Evolutionary conservation across 257 asterid species (phyloP), one percentile per base, ranked within the genome.

Genomic region (Paraleonurus japonicus): DNA sequence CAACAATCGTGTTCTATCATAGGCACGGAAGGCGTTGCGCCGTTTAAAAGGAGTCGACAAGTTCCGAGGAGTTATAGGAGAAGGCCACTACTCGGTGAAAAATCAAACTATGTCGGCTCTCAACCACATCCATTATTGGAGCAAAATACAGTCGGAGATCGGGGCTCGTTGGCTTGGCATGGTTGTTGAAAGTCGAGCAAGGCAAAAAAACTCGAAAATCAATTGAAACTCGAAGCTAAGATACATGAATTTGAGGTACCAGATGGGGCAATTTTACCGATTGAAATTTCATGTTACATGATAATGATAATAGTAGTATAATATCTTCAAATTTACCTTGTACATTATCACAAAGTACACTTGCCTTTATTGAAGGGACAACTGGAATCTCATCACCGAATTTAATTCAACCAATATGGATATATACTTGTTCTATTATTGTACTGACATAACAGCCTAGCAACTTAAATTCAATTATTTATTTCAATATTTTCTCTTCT

Each of bases 241-340:
- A 90, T 90, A 68, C 92, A 90, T 24, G 90, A 86, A n/a, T 70
- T 86, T 41, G 92, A 88, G 96, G 95, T 85, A 4, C 9, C n/a
- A n/a, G n/a, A n/a, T n/a, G n/a, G n/a, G n/a, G n/a, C n/a, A n/a
- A n/a, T n/a, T n/a, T n/a, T n/a, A n/a, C n/a, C n/a, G n/a, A n/a
- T n/a, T n/a, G 11, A 35, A 2, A 35, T 35, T 8, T 0, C 10
- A 35, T 8, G 1, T 35, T 35, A 7, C 43, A 1, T 8, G 2
- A 7, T 8, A 35, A 35, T 35, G 9, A 35, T 33, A 7, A 33
- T 33, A 33, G 11, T 33, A 7, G 11, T 33, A n/a, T n/a, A 33
- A 5, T 30, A 30, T 30, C 3, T 30, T 30, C 5, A 4, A 33
- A 33, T 35, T 7, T 35, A 35, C 43, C 12, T 7, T 35, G 6